These are phyloP conservation scores for Cercospora janseana DNA, from an alignment of 2,329 filamentous ascomycete genomes.

Conservation along the genomic window DNA sequence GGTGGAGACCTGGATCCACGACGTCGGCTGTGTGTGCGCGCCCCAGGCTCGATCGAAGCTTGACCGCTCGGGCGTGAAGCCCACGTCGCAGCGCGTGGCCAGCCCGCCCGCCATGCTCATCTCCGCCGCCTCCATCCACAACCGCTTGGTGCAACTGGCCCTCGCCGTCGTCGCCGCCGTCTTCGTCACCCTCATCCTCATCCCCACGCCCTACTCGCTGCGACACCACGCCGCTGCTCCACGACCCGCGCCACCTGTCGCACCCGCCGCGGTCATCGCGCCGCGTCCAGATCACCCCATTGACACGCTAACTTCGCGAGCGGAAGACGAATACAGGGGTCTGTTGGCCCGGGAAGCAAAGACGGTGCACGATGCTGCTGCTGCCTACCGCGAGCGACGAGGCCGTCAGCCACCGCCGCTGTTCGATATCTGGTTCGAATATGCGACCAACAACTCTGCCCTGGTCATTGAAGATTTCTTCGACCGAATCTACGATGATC, in stretches of 20 bases:
- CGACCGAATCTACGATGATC: slow-evolving; percentile 52
- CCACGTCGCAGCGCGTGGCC: not conserved
- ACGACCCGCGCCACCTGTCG: slow-evolving; percentile 5
- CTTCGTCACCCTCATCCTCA: slow-evolving; percentile 24
- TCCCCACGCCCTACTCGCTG: slow-evolving; percentile 25
- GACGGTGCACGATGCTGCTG: slow-evolving; percentile 41
- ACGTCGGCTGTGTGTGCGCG: not conserved
- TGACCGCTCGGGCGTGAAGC: not conserved
- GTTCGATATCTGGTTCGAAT: slow-evolving; percentile 51
- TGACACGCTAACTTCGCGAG: slow-evolving; percentile 39
- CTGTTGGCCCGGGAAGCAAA: slow-evolving; percentile 41
- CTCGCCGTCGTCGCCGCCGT: slow-evolving; percentile 29
- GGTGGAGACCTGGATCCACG: not conserved
- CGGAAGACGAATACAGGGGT: slow-evolving; percentile 34
- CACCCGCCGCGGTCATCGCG: slow-evolving; percentile 16
- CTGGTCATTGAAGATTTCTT: slow-evolving; percentile 52
- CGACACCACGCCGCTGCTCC: slow-evolving; percentile 1
- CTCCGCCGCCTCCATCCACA: slow-evolving; percentile 34
- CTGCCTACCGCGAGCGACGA: slow-evolving; percentile 45
- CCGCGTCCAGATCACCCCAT: slow-evolving; percentile 40
- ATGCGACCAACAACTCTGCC: slow-evolving; percentile 44
- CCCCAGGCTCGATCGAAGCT: not conserved
- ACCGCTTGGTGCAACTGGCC: slow-evolving; percentile 34
- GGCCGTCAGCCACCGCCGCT: slow-evolving; percentile 52
- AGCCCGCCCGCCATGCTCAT: slow-evolving; percentile 23